Conservation (phyloP, 1,284 basidiomycete genomes). For the Ustilago nuda region DNA sequence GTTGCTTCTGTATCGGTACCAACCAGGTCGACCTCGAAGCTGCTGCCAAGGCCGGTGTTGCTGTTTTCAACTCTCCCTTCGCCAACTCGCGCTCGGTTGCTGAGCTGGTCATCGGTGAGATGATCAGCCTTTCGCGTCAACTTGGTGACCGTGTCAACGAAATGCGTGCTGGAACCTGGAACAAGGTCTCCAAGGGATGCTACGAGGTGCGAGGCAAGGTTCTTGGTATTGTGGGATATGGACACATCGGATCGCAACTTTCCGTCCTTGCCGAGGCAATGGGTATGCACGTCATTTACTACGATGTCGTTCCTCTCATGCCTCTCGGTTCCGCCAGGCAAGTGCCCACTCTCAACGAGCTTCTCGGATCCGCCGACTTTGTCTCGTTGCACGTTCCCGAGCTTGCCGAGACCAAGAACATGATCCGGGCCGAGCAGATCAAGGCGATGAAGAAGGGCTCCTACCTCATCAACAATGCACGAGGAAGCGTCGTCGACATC, state of each 20-base stretch:
- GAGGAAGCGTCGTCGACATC: slow-evolving; percentile 94
- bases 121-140: slow-evolving; percentile 94
- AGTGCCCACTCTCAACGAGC: slow-evolving; percentile 81
- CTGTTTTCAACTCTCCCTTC: slow-evolving; percentile 99
- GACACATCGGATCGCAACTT: slow-evolving; percentile 97
- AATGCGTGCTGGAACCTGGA: slow-evolving; percentile 91
- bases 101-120: slow-evolving; percentile 94
- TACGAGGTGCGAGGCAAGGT: slow-evolving; percentile 99
- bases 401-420: slow-evolving; percentile 91
- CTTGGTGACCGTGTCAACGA: slow-evolving; percentile 89
- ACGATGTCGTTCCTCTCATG: slow-evolving; percentile 97
- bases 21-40: slow-evolving; percentile 94
- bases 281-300: slow-evolving; percentile 95
- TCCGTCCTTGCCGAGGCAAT: slow-evolving; percentile 97
- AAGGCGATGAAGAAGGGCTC: slow-evolving; percentile 93
- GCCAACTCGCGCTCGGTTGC: slow-evolving; percentile 99
- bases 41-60: slow-evolving; percentile 88
- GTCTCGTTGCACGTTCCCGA: slow-evolving; percentile 97
- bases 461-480: slow-evolving; percentile 98
- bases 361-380: slow-evolving; percentile 88
- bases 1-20: slow-evolving; percentile 99
- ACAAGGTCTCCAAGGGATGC: slow-evolving; percentile 98
- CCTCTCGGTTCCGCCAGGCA: slow-evolving; percentile 93
- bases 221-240: slow-evolving; percentile 97
- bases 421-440: slow-evolving; percentile 85